phyloP scores from a whole-genome alignment of 306 rosid species.

The Quercus engelmannii region DNA sequence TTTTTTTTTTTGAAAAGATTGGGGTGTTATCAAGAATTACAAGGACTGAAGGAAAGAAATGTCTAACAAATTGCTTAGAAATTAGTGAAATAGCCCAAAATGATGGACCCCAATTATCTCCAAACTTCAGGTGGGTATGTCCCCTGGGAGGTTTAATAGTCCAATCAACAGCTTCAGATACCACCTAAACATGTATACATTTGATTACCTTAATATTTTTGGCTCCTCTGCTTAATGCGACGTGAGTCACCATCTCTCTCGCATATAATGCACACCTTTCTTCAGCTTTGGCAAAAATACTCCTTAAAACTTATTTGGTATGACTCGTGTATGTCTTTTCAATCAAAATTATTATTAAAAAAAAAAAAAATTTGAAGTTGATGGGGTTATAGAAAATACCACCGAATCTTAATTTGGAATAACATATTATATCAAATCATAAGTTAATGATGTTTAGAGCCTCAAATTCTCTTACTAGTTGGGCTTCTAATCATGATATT shows the following conservation, averaged over 20 bases:
- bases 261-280: background rate
- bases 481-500: no score
- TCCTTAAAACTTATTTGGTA: background rate
- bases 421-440: no score
- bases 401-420: no score
- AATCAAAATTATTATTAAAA: background rate
- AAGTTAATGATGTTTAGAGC: no score
- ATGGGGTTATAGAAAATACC: background rate
- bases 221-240: background rate
- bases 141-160: slow-evolving; percentile 37
- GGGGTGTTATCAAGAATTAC: background rate
- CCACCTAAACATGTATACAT: background rate
- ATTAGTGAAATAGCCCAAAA: background rate
- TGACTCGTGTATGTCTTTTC: background rate
- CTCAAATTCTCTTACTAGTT: no score
- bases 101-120: slow-evolving; percentile 7
- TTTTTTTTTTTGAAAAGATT: slow-evolving; percentile 20
- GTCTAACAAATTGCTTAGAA: background rate
- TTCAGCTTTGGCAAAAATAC: background rate
- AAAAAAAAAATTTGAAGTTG: background rate
- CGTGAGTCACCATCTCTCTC: background rate
- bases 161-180: slow-evolving; percentile 15
- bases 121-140: slow-evolving; percentile 35
- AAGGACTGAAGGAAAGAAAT: slow-evolving; percentile 2
- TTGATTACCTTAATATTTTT: background rate